Base-by-base conservation (phyloP, 495 filamentous ascomycete species). In the Lichina pygmaea region DNA sequence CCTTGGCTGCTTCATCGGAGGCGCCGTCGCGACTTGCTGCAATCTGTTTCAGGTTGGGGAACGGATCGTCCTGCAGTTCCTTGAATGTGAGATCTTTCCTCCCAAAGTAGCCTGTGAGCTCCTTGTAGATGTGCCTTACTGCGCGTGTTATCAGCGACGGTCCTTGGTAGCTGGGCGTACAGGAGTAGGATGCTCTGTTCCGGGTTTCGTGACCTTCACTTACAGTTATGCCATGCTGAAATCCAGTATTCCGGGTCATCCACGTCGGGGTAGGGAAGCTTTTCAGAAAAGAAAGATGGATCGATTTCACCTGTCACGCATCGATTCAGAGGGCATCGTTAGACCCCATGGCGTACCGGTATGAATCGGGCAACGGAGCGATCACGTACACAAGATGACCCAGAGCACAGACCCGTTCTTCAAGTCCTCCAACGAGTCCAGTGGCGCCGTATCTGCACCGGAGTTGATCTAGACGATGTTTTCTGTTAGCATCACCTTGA, bases 321-420 rank as follows among this genome's bases (percentile, higher is more conserved):
- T 33, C 16, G n/a, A 15, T 41, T 33, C 33, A 45, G 36, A 15
- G 36, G 5, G 11, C 36, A 39, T 6, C 49, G 34, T 57, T 47
- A 46, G 6, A 31, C 17, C 24, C 6, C 4, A 36, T 24, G 11
- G n/a, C 7, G 33, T 24, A 39, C 5, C 10, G 0, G 16, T 10
- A 15, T 24, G 11, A 24, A 13, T 16, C 34, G 15, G 17, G 33
- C 7, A 13, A 48, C 45, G 43, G 43, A 36, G 45, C 6, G 30
- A 37, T 11, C 33, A 50, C 55, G 17, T 51, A 59, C 50, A 50
- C 53, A 79, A 56, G 57, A 74, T 68, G 51, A 71, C 63, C 78
- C 77, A 71, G 51, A 92, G 66, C 31, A 80, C 66, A 44, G 70
- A 66, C 42, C 82, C 85, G 57, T 91, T 78, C 45, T 68, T 73